phyloP scores from a whole-genome alignment of 768 basidiomycete species.

The Termitomyces heimii region DNA sequence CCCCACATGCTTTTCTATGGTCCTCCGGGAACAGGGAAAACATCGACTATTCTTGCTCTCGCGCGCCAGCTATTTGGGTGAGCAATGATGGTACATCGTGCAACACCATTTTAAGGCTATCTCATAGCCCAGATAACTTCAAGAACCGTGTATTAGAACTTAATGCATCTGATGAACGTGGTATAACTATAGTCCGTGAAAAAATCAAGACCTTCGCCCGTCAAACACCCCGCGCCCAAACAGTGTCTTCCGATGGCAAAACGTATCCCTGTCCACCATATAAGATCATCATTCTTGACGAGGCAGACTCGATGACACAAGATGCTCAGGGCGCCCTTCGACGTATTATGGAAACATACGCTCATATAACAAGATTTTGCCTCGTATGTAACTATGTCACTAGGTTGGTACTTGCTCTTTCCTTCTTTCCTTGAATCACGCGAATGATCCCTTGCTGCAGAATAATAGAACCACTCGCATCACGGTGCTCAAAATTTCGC shows the following conservation, averaged over 20 bases:
- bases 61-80: constrained; percentile 93
- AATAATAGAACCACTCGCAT: constrained; percentile 97
- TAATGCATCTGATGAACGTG: constrained; percentile 98
- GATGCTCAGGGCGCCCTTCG: constrained; percentile 96
- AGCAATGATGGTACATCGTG: constrained; percentile 16
- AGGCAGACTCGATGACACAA: constrained; percentile 99
- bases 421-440: background rate
- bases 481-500: constrained; percentile 98
- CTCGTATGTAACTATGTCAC: constrained; percentile 99
- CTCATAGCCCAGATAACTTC: constrained; percentile 87
- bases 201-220: constrained; percentile 98
- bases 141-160: constrained; percentile 89
- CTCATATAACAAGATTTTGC: constrained; percentile 95
- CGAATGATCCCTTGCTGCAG: constrained; percentile 33
- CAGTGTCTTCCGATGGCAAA: constrained; percentile 67
- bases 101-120: background rate
- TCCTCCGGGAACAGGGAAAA: constrained; percentile 98
- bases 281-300: constrained; percentile 98
- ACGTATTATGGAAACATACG: constrained; percentile 99
- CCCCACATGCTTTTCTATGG: constrained; percentile 99
- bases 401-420: constrained; percentile 45
- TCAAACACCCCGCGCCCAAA: constrained; percentile 81
- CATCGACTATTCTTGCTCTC: constrained; percentile 94
- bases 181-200: constrained; percentile 93
- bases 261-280: constrained; percentile 95